phyloP scores from a whole-genome alignment of 495 filamentous ascomycete species.

The Cairneyella variabilis region DNA sequence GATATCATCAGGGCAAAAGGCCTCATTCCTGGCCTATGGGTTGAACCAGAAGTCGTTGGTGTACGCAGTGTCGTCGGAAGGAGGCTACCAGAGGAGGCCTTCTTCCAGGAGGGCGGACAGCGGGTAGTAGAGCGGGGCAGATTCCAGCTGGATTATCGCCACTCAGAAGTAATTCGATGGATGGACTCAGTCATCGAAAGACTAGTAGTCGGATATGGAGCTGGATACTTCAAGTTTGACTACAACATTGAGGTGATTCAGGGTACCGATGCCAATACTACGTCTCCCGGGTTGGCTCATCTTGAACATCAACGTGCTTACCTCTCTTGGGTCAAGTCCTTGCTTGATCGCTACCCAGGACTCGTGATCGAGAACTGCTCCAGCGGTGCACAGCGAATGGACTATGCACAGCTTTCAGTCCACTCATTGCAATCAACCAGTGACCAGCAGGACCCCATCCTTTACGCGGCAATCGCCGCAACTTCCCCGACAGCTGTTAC shows the following conservation, averaged over 20 bases:
- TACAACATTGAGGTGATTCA: slow-evolving; percentile 2
- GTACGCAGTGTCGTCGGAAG: neutral
- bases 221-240: slow-evolving; percentile 4
- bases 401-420: neutral
- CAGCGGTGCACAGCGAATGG: slow-evolving; percentile 4
- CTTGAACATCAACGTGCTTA: neutral
- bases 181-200: neutral
- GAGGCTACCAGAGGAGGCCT: neutral
- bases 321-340: neutral
- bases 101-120: neutral
- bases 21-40: neutral
- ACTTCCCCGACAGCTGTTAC: slow-evolving; percentile 3
- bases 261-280: neutral
- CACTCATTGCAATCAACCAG: slow-evolving; percentile 4
- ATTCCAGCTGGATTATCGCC: neutral
- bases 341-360: neutral
- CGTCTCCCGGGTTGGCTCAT: neutral
- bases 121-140: neutral
- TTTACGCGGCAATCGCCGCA: slow-evolving; percentile 1
- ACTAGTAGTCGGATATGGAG: neutral
- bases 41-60: neutral
- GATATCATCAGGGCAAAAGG: neutral
- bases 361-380: slow-evolving; percentile 6
- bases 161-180: neutral
- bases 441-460: slow-evolving; percentile 4